A percentile compares a stretch with the other conserved stretches of the same genome.
These are phyloP conservation scores for Sporothrix humicola DNA, from an alignment of 2,329 filamentous ascomycete species.

Conservation along the genomic window DNA sequence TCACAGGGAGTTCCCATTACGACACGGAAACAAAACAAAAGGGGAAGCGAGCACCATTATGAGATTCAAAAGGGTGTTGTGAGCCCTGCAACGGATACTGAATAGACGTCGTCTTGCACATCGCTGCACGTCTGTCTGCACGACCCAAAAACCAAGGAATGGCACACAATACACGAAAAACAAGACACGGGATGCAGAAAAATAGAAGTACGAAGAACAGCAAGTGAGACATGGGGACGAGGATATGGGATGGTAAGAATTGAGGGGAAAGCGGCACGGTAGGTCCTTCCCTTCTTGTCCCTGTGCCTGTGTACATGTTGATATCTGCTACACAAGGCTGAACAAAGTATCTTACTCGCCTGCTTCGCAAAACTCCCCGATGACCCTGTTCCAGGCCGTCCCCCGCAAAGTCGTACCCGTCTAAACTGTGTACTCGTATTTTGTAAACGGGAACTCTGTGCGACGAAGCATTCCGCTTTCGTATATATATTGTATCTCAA, in stretches of 20 bases:
- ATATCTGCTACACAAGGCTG: background rate
- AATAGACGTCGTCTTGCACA: constrained; percentile 22
- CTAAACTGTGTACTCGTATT: background rate
- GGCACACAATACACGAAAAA: background rate
- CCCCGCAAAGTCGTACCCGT: background rate
- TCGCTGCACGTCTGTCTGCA: background rate
- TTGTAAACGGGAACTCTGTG: background rate
- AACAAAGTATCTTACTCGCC: no score
- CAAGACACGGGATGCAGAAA: background rate
- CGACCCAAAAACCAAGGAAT: background rate
- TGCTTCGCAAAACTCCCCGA: background rate
- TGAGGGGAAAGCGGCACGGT: background rate
- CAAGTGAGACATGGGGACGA: background rate
- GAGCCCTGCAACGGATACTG: background rate
- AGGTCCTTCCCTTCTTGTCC: background rate
- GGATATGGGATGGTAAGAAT: background rate
- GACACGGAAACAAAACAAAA: background rate
- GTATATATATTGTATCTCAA: background rate
- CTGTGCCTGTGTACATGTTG: background rate
- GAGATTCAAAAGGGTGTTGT: background rate
- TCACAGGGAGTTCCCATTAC: background rate
- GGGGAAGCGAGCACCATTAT: background rate
- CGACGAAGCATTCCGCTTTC: background rate
- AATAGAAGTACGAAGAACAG: background rate
- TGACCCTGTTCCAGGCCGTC: background rate